These are phyloP conservation scores for Raddia distichophylla DNA, from an alignment of 176 grass and related monocot species.

Conservation along the genomic window DNA sequence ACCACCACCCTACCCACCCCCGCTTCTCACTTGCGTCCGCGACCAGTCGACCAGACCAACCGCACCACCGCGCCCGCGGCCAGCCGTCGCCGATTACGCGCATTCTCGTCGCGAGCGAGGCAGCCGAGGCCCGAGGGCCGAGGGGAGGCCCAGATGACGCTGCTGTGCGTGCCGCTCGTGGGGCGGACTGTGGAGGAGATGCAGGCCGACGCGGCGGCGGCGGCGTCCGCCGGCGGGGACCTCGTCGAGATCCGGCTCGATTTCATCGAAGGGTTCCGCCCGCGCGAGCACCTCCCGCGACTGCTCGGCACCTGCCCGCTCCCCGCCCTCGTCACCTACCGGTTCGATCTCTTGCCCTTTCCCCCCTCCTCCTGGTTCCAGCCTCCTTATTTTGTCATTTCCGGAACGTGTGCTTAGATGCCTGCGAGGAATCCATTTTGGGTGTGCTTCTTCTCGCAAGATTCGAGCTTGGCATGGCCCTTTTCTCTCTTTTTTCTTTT, in stretches of 20 bases:
- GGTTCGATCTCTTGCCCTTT: constrained; percentile 38
- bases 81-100: constrained; percentile 15
- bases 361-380: neutral
- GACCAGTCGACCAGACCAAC: constrained; percentile 9
- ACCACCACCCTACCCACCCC: neutral
- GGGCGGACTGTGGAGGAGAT: constrained; percentile 82
- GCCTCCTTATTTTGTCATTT: neutral
- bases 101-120: constrained; percentile 26
- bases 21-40: neutral
- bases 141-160: constrained; percentile 55
- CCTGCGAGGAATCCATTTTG: neutral
- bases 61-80: neutral
- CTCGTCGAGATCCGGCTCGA: constrained; percentile 93
- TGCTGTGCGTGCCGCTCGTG: constrained; percentile 88
- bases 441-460: neutral
- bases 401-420: neutral
- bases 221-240: constrained; percentile 64
- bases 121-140: neutral
- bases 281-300: constrained; percentile 57
- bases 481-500: too few relatives aligned
- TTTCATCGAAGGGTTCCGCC: constrained; percentile 64
- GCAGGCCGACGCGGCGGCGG: constrained; percentile 59
- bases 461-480: neutral
- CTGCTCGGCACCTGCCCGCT: constrained; percentile 67
- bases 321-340: constrained; percentile 81